Conservation (phyloP, 768 basidiomycete species). For the Pleurotus djamor region DNA sequence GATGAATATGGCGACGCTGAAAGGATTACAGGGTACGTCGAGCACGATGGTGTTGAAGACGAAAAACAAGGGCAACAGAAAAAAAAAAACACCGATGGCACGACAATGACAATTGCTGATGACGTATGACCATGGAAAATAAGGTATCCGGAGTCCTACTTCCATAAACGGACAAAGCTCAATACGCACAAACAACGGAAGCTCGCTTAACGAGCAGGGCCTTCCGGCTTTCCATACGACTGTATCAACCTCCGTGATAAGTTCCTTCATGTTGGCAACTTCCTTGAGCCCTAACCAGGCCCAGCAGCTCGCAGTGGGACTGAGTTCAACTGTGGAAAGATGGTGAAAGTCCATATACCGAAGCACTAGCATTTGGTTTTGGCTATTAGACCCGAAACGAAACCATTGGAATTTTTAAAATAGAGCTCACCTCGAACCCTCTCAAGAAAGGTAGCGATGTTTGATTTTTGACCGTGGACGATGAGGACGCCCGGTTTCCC, state of each 20-base stretch:
- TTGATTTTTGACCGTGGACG: slow-evolving; percentile 32
- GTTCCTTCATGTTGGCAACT: slow-evolving; percentile 29
- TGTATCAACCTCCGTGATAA: slow-evolving; percentile 16
- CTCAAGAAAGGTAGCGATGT: slow-evolving; percentile 34
- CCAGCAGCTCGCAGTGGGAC: slow-evolving; percentile 9
- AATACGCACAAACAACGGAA: too few species aligned
- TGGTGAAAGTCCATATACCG: slow-evolving; percentile 44
- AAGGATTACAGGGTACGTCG: too few species aligned
- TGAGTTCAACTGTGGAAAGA: slow-evolving; percentile 30
- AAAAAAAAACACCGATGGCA: too few species aligned
- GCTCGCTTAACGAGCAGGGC: too few species aligned
- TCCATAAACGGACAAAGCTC: too few species aligned
- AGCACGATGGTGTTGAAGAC: too few species aligned
- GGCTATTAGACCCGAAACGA: background rate
- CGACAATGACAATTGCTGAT: too few species aligned
- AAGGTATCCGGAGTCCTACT: too few species aligned
- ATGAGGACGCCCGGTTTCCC: slow-evolving; percentile 42
- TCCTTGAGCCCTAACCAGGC: slow-evolving; percentile 30
- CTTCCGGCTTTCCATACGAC: too few species aligned
- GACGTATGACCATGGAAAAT: too few species aligned
- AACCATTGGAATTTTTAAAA: background rate
- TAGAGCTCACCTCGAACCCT: slow-evolving; percentile 28
- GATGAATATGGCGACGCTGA: too few species aligned
- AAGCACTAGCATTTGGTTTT: slow-evolving; percentile 20
- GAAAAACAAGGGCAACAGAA: too few species aligned